Evolutionary conservation across 192 early-diverging fungal species (phyloP), one percentile per base, ranked within the genome.

Genomic region (Podila epicladia): DNA sequence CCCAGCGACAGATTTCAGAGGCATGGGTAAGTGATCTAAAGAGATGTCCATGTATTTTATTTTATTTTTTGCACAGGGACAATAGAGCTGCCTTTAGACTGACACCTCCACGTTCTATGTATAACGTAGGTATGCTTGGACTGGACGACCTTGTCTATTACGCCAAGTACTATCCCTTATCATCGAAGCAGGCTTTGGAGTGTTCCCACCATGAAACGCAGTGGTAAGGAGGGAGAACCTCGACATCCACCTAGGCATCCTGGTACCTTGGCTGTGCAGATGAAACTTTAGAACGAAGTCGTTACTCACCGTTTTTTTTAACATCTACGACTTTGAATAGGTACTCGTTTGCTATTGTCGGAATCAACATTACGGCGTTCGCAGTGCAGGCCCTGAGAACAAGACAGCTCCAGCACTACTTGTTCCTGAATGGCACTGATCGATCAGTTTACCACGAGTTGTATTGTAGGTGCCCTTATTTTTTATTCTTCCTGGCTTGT

Each of bases 1-100:
- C 71, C 93, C 94, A 6, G 91, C 94, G 24, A 95, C 94, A 1
- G 95, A 96, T 79, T 96, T 96, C 69, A 86, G 95, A 57, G 92
- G 92, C 33, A 95, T 96, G 94, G 94, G 91, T 86, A 84, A 59
- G 68, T 32, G 31, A 31, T 32, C 7, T 20, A 17, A 19, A 4
- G 53, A 22, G 53, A 24, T 4, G 17, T 26, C 5, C n/a, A n/a
- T 8, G 51, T 53, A 3, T n/a, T 26, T n/a, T 12, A n/a, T 55
- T 17, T 24, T 53, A 19, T n/a, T n/a, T n/a, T n/a, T 7, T 9
- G 19, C 20, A 22, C 53, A 55, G n/a, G 51, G n/a, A 55, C 22
- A 26, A 11, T 41, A 9, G 3, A 12, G 28, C 9, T 13, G 13
- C 41, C 13, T 45, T 12, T 45, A 45, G 41, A 45, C 15, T 45